Evolutionary conservation across 108 stramenopile species (phyloP).

Genomic region (Heterococcus sp.): DNA sequence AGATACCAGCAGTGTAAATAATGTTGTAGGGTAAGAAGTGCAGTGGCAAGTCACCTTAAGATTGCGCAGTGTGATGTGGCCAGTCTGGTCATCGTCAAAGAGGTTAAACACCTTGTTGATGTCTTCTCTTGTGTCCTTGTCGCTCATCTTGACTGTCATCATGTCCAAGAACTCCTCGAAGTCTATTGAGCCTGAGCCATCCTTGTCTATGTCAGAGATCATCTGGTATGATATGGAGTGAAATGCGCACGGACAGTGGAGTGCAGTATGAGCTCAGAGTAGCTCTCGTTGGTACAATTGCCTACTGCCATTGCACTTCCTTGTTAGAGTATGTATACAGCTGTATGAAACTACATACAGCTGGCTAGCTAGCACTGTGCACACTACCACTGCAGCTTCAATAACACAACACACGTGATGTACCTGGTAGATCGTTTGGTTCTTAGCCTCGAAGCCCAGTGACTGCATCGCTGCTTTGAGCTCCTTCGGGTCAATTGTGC

Average conservation of each 20-base stretch:
- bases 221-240: not conserved
- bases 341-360: not conserved
- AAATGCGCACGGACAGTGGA: not conserved
- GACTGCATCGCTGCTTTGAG: slow-evolving; percentile 84
- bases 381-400: no score
- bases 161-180: slow-evolving; percentile 80
- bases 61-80: slow-evolving; percentile 86
- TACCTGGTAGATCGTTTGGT: slow-evolving; percentile 80
- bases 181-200: slow-evolving; percentile 60
- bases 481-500: slow-evolving; percentile 85
- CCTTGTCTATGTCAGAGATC: slow-evolving; percentile 52
- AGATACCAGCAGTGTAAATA: no score
- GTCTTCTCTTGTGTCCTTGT: slow-evolving; percentile 69
- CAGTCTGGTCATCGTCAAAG: slow-evolving; percentile 92
- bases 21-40: no score
- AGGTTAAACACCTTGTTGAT: slow-evolving; percentile 91
- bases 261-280: not conserved
- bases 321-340: not conserved
- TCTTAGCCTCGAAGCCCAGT: slow-evolving; percentile 85
- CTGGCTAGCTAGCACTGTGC: no score
- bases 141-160: slow-evolving; percentile 81
- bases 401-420: not conserved
- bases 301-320: no score
- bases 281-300: not conserved
- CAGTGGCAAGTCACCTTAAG: no score